Evolutionary conservation across 352 stramenopile genomes (phyloP).

Genomic region (Pythium volutum): DNA sequence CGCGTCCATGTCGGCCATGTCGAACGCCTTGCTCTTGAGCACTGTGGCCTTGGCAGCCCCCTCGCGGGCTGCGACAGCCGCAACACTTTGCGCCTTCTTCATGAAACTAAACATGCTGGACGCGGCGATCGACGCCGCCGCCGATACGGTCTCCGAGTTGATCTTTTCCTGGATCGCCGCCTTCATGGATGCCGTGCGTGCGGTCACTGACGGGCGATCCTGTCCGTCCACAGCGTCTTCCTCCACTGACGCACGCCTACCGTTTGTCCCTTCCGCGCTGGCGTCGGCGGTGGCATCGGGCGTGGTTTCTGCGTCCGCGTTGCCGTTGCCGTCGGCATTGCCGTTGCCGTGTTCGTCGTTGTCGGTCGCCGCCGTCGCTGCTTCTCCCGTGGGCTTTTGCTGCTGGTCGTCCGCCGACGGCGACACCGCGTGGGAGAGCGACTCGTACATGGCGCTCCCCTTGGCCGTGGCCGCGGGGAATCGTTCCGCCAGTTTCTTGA

Average conservation of each 20-base stretch:
- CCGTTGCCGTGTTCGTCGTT: slow-evolving; percentile 9
- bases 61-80: slow-evolving; percentile 65
- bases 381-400: not conserved
- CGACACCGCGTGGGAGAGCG: slow-evolving; percentile 39
- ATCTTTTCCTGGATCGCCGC: slow-evolving; percentile 57
- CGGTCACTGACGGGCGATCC: slow-evolving; percentile 15
- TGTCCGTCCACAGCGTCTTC: not conserved
- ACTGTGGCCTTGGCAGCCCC: slow-evolving; percentile 67
- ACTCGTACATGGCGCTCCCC: slow-evolving; percentile 50
- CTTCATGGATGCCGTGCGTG: slow-evolving; percentile 47
- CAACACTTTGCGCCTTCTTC: slow-evolving; percentile 80
- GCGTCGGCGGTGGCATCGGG: not conserved
- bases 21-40: slow-evolving; percentile 71
- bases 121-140: slow-evolving; percentile 55
- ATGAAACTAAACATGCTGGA: slow-evolving; percentile 81
- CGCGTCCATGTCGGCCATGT: slow-evolving; percentile 84
- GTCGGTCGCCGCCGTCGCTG: too few species aligned
- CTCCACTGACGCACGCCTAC: not conserved
- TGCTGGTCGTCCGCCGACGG: slow-evolving; percentile 27
- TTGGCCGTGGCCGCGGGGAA: slow-evolving; percentile 64
- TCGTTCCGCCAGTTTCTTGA: slow-evolving; percentile 77
- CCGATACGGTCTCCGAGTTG: slow-evolving; percentile 66
- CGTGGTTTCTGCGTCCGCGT: not conserved
- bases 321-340: slow-evolving; percentile 4
- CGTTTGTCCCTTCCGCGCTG: not conserved